Percentiles rank a stretch among this genome's conserved stretches.
Evolutionary conservation across 768 basidiomycete genomes (phyloP).

Genomic region (Hemileccinum impolitum): DNA sequence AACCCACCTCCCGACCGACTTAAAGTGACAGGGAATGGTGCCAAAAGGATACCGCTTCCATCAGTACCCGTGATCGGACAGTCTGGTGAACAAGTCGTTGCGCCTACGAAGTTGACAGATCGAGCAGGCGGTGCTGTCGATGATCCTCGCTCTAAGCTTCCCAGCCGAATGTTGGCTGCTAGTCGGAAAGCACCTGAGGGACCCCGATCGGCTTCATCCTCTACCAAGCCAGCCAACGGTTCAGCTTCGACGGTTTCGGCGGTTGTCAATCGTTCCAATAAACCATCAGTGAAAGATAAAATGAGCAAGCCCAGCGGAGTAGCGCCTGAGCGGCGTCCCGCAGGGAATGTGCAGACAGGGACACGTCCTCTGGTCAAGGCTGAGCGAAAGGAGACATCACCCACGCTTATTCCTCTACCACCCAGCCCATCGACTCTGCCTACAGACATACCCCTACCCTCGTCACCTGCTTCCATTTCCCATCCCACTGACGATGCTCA

Average conservation of each 20-base stretch:
- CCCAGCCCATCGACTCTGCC: slow-evolving; percentile 20
- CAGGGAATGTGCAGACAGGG: slow-evolving; percentile 4
- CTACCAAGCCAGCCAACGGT: slow-evolving; percentile 9
- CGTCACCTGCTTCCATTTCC: slow-evolving; percentile 14
- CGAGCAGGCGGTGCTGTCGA: not conserved
- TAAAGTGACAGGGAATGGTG: slow-evolving; percentile 29
- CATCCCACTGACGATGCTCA: slow-evolving; percentile 3
- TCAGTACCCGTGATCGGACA: slow-evolving; percentile 4
- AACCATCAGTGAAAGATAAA: slow-evolving; percentile 9
- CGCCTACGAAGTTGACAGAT: not conserved
- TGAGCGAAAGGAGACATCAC: slow-evolving; percentile 12
- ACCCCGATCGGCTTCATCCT: slow-evolving; percentile 2
- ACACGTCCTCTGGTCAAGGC: slow-evolving; percentile 13
- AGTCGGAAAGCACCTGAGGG: slow-evolving; percentile 10
- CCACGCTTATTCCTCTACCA: slow-evolving; percentile 19
- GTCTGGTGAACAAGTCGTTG: slow-evolving; percentile 1
- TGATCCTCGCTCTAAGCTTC: slow-evolving; percentile 10
- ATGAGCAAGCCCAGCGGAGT: not conserved
- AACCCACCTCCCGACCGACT: slow-evolving; percentile 20
- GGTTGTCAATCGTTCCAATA: slow-evolving; percentile 9
- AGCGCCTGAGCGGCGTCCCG: slow-evolving; percentile 9
- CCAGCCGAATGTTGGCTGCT: not conserved
- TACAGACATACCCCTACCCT: slow-evolving; percentile 17
- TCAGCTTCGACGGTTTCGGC: not conserved
- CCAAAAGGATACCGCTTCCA: slow-evolving; percentile 32